Percentiles rank a stretch among this genome's conserved stretches.
Conservation (phyloP, 1,284 basidiomycete genomes). For the Irpex sp. region DNA sequence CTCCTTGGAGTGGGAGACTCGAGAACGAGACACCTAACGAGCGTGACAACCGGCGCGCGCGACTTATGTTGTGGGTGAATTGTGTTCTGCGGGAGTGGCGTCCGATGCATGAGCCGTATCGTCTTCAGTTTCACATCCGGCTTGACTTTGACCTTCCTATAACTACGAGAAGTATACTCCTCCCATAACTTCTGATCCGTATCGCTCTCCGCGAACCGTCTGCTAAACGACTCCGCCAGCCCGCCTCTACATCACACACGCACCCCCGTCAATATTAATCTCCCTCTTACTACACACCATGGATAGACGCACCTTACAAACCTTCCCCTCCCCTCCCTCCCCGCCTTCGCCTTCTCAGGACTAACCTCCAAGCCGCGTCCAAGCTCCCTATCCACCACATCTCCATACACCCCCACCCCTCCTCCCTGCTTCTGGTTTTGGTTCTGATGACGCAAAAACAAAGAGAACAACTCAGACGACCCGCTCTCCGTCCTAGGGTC, state of each 20-base stretch:
- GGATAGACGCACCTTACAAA: slow-evolving; percentile 24
- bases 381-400: slow-evolving; percentile 31
- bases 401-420: slow-evolving; percentile 17
- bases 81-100: slow-evolving; percentile 13
- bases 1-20: background rate
- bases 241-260: slow-evolving; percentile 36
- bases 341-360: slow-evolving; percentile 35
- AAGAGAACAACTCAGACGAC: slow-evolving; percentile 35
- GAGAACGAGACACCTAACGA: slow-evolving; percentile 16
- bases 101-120: slow-evolving; percentile 12
- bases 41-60: slow-evolving; percentile 15
- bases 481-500: slow-evolving; percentile 40
- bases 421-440: no score
- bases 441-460: slow-evolving; percentile 25
- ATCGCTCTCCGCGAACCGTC: slow-evolving; percentile 34
- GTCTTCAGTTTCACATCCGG: slow-evolving; percentile 23
- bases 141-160: background rate
- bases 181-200: slow-evolving; percentile 48
- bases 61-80: slow-evolving; percentile 16
- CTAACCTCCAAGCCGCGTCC: slow-evolving; percentile 38
- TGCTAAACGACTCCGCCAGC: slow-evolving; percentile 42
- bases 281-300: background rate
- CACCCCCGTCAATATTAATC: background rate
- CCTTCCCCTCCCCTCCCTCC: slow-evolving; percentile 26
- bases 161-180: slow-evolving; percentile 31